phyloP scores from a whole-genome alignment of 768 basidiomycete species.

The Paxillus involutus region DNA sequence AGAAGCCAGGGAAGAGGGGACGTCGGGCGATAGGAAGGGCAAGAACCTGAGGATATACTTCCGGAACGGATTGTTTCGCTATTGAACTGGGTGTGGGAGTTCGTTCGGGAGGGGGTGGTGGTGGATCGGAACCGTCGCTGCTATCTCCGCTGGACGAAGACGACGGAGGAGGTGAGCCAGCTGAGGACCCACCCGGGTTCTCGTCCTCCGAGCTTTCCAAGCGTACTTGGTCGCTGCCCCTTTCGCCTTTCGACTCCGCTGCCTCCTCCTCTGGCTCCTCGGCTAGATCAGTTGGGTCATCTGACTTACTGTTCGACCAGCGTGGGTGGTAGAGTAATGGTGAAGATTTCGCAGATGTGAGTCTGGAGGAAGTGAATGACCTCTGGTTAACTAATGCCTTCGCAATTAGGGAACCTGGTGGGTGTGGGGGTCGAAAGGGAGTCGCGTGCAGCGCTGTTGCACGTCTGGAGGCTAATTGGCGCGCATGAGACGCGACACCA shows the following conservation, averaged over 20 bases:
- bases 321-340: constrained; percentile 34
- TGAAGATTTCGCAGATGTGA: constrained; percentile 29
- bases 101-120: constrained; percentile 37
- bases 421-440: constrained; percentile 6
- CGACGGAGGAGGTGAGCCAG: constrained; percentile 31
- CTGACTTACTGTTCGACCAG: constrained; percentile 38
- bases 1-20: constrained; percentile 96
- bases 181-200: constrained; percentile 31
- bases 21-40: constrained; percentile 94
- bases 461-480: constrained; percentile 10
- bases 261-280: constrained; percentile 28
- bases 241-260: constrained; percentile 19
- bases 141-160: constrained; percentile 42
- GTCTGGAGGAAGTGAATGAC: constrained; percentile 25
- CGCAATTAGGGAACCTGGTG: constrained; percentile 4
- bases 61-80: constrained; percentile 86
- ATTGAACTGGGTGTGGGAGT: constrained; percentile 51
- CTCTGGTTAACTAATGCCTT: constrained; percentile 16
- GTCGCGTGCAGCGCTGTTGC: constrained; percentile 10
- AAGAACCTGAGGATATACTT: constrained; percentile 89
- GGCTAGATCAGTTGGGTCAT: constrained; percentile 21
- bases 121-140: constrained; percentile 39
- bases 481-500: constrained; percentile 7
- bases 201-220: constrained; percentile 32
- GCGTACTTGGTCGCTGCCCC: constrained; percentile 15